Evolutionary conservation across 805 yeast species (phyloP).

Genomic region (Zygosaccharomyces gambellarensis): DNA sequence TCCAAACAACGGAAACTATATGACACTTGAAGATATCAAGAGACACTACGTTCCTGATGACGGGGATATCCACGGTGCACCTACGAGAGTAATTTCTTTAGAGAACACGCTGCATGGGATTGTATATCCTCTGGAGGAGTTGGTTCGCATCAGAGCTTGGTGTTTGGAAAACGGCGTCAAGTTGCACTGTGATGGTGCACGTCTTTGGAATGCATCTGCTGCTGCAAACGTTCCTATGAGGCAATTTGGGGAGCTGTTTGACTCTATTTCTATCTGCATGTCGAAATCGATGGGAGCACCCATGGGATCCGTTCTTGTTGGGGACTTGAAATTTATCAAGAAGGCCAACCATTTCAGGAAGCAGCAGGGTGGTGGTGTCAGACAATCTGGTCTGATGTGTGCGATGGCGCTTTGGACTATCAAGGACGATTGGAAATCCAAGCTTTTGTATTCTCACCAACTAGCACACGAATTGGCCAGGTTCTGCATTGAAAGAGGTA

Average conservation of each 20-base stretch:
- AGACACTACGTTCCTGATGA: slow-evolving; percentile 61
- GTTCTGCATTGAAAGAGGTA: slow-evolving; percentile 49
- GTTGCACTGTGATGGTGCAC: slow-evolving; percentile 91
- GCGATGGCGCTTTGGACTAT: slow-evolving; percentile 78
- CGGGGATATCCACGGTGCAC: slow-evolving; percentile 83
- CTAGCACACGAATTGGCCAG: slow-evolving; percentile 48
- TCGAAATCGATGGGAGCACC: slow-evolving; percentile 94
- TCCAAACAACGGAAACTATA: slow-evolving; percentile 69
- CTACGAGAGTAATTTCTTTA: slow-evolving; percentile 76
- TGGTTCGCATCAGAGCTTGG: slow-evolving; percentile 63
- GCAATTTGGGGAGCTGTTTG: slow-evolving; percentile 74
- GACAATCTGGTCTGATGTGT: slow-evolving; percentile 81
- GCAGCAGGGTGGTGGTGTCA: slow-evolving; percentile 89
- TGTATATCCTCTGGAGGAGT: slow-evolving; percentile 73
- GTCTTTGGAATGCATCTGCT: slow-evolving; percentile 85
- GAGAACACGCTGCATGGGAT: slow-evolving; percentile 89
- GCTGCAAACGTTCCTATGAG: slow-evolving; percentile 57
- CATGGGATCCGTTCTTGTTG: slow-evolving; percentile 83
- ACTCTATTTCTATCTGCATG: slow-evolving; percentile 83
- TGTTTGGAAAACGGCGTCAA: slow-evolving; percentile 54
- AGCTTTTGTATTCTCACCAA: slow-evolving; percentile 44
- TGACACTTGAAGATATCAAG: slow-evolving; percentile 76
- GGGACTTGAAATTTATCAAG: slow-evolving; percentile 50
- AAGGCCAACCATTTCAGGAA: slow-evolving; percentile 83
- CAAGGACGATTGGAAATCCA: slow-evolving; percentile 61